phyloP scores from a whole-genome alignment of 805 yeast genomes.

The Lachancea cidri region DNA sequence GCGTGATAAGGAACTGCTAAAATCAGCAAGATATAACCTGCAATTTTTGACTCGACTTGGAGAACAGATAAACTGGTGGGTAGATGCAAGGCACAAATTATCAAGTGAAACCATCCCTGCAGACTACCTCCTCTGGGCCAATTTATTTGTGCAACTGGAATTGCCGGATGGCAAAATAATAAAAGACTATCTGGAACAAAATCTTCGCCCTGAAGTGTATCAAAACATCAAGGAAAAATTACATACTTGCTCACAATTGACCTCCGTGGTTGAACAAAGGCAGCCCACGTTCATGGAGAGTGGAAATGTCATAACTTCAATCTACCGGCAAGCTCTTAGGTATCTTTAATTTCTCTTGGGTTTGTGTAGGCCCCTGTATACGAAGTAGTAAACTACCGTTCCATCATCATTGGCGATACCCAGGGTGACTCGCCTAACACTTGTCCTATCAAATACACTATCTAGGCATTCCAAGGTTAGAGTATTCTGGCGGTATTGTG shows the following conservation, averaged over 20 bases:
- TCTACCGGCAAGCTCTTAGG: slow-evolving; percentile 10
- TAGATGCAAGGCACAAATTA: slow-evolving; percentile 12
- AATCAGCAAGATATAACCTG: slow-evolving; percentile 18
- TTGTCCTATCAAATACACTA: slow-evolving; percentile 16
- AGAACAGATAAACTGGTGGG: slow-evolving; percentile 19
- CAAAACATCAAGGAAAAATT: slow-evolving; percentile 8
- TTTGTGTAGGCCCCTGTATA: slow-evolving; percentile 59
- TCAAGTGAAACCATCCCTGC: slow-evolving; percentile 13
- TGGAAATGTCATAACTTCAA: slow-evolving; percentile 26
- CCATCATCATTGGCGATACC: slow-evolving; percentile 63
- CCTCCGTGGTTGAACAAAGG: slow-evolving; percentile 10
- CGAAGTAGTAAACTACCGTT: slow-evolving; percentile 63
- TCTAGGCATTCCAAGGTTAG: slow-evolving; percentile 25
- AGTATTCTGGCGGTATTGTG: slow-evolving; percentile 20
- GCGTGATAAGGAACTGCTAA: slow-evolving; percentile 18
- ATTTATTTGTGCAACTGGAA: slow-evolving; percentile 20
- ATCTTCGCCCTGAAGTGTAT: slow-evolving; percentile 13
- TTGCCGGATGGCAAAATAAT: slow-evolving; percentile 23
- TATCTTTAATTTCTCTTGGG: slow-evolving; percentile 48
- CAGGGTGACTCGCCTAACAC: slow-evolving; percentile 41
- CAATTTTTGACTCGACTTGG: slow-evolving; percentile 17
- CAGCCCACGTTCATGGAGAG: slow-evolving; percentile 25
- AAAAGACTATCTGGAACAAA: slow-evolving; percentile 12
- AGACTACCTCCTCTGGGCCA: slow-evolving; percentile 24
- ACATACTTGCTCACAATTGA: slow-evolving; percentile 6